These are phyloP conservation scores for Yamadazyma mexicana DNA, from an alignment of 1,139 yeast genomes.

Conservation along the genomic window DNA sequence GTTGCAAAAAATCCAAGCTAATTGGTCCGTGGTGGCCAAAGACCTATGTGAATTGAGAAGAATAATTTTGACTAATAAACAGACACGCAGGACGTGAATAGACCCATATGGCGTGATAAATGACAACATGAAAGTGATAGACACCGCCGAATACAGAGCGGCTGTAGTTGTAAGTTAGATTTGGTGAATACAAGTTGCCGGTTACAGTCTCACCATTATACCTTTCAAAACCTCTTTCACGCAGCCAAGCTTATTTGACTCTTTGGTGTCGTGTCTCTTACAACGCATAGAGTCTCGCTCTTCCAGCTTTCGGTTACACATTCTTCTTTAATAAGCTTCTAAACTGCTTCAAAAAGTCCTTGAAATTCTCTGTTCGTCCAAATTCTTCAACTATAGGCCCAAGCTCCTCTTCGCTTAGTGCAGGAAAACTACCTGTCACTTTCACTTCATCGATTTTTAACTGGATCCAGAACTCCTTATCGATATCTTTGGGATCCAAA, in stretches of 20 bases:
- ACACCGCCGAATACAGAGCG: too few relatives aligned
- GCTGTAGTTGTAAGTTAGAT: too few relatives aligned
- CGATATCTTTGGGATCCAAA: slow-evolving; percentile 40
- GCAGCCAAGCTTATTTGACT: too few relatives aligned
- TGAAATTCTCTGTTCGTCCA: slow-evolving; percentile 21
- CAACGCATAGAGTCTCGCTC: too few relatives aligned
- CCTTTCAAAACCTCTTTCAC: too few relatives aligned
- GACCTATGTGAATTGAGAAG: slow-evolving; percentile 13
- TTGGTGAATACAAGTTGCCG: too few relatives aligned
- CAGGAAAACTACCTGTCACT: slow-evolving; percentile 32
- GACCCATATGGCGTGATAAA: too few relatives aligned
- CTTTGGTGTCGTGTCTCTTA: too few relatives aligned
- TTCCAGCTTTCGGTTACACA: slow-evolving; percentile 1
- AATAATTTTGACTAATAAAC: slow-evolving; percentile 4
- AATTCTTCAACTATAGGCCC: slow-evolving; percentile 27
- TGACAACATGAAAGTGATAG: too few relatives aligned
- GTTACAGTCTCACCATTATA: too few relatives aligned
- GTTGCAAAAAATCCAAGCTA: slow-evolving; percentile 11
- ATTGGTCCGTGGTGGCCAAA: slow-evolving; percentile 14
- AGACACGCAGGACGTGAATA: too few relatives aligned
- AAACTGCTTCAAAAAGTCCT: slow-evolving; percentile 12
- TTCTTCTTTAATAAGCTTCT: slow-evolving; percentile 10
- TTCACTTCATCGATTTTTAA: slow-evolving; percentile 39
- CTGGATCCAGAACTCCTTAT: slow-evolving; percentile 37
- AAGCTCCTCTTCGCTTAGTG: slow-evolving; percentile 23